Percentiles rank a stretch among this genome's conserved stretches.
Evolutionary conservation across 208 protist species (phyloP).

Genomic region (Naegleria gruberi): DNA sequence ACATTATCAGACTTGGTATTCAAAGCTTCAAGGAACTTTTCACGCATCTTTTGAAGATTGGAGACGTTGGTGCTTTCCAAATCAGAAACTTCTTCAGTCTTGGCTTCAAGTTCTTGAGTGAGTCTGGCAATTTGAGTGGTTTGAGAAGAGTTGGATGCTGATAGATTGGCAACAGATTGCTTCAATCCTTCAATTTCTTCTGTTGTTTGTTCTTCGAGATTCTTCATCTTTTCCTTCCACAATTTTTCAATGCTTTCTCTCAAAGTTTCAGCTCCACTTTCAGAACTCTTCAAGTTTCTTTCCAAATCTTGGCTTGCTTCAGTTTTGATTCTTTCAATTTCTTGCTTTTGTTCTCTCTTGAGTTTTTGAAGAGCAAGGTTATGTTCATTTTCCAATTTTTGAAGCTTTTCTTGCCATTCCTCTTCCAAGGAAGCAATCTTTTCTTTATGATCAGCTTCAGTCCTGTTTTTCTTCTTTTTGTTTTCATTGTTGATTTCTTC

Average conservation of each 20-base stretch:
- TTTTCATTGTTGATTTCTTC: not conserved
- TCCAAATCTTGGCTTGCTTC: not conserved
- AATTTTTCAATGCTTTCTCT: not conserved
- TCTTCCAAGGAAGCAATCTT: not conserved
- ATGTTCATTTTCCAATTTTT: not conserved
- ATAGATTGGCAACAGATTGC: not conserved
- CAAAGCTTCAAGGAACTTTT: not conserved
- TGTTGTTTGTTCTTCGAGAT: not conserved
- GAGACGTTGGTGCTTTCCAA: not conserved
- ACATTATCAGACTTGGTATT: not conserved
- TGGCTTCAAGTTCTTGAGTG: not conserved
- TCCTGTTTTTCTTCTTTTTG: not conserved
- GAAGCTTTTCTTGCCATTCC: not conserved
- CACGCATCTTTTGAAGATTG: not conserved
- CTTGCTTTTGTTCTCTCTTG: not conserved
- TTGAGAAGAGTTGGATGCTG: not conserved
- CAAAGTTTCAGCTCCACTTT: not conserved
- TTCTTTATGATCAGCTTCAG: not conserved
- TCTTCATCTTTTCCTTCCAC: not conserved
- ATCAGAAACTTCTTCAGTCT: not conserved
- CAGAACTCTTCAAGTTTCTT: not conserved
- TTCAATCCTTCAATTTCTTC: not conserved
- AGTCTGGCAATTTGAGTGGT: not conserved
- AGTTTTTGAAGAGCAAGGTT: not conserved
- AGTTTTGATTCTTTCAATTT: not conserved